Percentiles rank a stretch among this genome's conserved stretches.
Conservation (phyloP, 2,329 filamentous ascomycete species). For the Neofusicoccum sp. region DNA sequence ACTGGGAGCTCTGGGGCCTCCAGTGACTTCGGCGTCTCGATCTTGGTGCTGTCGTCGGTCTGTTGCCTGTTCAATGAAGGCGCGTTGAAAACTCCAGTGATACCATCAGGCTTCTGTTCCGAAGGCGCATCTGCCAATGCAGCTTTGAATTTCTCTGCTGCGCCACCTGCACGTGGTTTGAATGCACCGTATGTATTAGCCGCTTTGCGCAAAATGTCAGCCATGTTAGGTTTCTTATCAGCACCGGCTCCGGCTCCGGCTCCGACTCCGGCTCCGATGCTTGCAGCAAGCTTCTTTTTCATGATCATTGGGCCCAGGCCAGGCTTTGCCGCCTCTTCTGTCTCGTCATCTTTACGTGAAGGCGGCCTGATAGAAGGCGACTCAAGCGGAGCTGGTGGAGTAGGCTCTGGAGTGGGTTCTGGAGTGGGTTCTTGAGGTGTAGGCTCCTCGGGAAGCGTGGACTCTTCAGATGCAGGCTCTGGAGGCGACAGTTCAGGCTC, state of each 20-base stretch:
- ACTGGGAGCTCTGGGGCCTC: conserved; percentile 1
- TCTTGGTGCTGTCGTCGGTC: conserved; percentile 17
- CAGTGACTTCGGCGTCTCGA: conserved; percentile 22
- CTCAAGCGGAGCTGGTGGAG: conserved; percentile 12
- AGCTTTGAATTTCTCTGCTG: conserved; percentile 72
- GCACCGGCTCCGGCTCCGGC: conserved; percentile 36
- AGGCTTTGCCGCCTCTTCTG: conserved; percentile 54
- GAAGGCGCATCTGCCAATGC: conserved; percentile 48
- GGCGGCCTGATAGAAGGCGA: conserved; percentile 15
- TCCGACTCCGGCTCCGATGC: too few species aligned
- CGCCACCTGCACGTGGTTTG: conserved; percentile 84
- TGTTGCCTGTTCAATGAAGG: conserved; percentile 49
- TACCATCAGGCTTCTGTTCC: conserved; percentile 71
- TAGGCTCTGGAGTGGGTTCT: conserved; percentile 18
- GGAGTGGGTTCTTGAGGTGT: conserved; percentile 4
- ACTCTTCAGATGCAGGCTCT: conserved; percentile 17
- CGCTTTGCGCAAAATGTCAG: conserved; percentile 75
- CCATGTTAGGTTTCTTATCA: conserved; percentile 68
- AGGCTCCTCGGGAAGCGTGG: not conserved
- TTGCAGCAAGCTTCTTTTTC: conserved; percentile 54
- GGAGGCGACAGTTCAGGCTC: not conserved
- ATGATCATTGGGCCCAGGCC: conserved; percentile 91
- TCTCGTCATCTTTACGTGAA: conserved; percentile 47
- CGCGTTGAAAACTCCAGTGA: conserved; percentile 82
- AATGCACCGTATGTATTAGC: conserved; percentile 72